A percentile compares a stretch with the other conserved stretches of the same genome.
Evolutionary conservation across 441 rosid species (phyloP).

Genomic region (Dalechampia spathulata): DNA sequence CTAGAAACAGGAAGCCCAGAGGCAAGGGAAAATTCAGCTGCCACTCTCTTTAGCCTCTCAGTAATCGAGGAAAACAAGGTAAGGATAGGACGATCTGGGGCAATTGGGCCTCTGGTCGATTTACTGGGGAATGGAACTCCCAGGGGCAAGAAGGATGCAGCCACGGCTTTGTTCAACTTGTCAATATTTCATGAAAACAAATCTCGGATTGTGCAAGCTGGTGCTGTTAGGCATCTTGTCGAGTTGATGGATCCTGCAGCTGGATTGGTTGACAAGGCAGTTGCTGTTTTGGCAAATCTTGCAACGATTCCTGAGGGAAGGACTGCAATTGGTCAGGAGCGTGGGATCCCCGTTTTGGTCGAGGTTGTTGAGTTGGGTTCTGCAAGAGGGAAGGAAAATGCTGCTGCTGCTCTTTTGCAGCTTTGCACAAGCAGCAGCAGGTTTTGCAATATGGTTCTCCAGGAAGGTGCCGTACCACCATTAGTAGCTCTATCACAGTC

Average conservation of each 20-base stretch:
- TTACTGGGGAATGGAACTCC: conserved; percentile 75
- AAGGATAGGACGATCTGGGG: conserved; percentile 81
- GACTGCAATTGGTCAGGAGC: conserved; percentile 64
- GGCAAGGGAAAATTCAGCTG: conserved; percentile 84
- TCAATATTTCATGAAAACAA: conserved; percentile 82
- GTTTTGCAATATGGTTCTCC: conserved; percentile 61
- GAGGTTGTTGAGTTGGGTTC: conserved; percentile 96
- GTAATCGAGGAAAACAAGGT: conserved; percentile 73
- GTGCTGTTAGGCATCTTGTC: conserved; percentile 79
- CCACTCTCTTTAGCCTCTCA: conserved; percentile 80
- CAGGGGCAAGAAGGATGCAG: conserved; percentile 89
- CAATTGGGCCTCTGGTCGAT: conserved; percentile 74
- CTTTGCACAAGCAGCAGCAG: conserved; percentile 51
- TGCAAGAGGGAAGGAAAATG: conserved; percentile 88
- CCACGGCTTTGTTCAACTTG: conserved; percentile 75
- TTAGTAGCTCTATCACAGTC: conserved; percentile 72
- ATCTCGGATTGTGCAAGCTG: conserved; percentile 63
- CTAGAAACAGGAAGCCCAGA: conserved; percentile 69
- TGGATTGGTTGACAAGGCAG: conserved; percentile 94
- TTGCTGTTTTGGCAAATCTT: conserved; percentile 89
- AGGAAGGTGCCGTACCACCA: conserved; percentile 95
- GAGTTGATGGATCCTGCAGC: conserved; percentile 88
- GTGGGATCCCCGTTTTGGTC: conserved; percentile 74
- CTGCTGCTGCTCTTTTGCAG: conserved; percentile 90
- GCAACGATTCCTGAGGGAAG: conserved; percentile 78